A percentile compares a stretch with the other conserved stretches of the same genome.
These are phyloP conservation scores for Brassica nigra DNA, from an alignment of 345 rosid genomes.

Conservation along the genomic window DNA sequence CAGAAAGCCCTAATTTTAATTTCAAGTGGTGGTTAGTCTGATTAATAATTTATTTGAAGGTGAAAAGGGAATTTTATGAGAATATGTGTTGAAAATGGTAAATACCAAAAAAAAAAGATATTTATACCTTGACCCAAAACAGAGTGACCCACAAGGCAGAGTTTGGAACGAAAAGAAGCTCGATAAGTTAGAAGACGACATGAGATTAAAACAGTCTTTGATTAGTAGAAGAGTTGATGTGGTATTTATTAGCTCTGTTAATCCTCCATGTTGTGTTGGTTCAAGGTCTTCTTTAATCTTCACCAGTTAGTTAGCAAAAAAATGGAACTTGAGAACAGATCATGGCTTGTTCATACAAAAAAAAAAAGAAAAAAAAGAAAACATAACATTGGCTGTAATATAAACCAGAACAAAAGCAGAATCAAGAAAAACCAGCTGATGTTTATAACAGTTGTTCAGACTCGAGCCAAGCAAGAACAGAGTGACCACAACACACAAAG, in stretches of 20 bases:
- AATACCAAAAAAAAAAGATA: constrained; percentile 4
- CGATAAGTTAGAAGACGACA: background rate
- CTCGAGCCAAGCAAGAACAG: background rate
- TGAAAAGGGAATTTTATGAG: background rate
- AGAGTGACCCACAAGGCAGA: constrained; percentile 7
- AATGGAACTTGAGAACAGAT: background rate
- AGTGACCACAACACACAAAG: background rate
- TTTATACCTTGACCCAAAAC: constrained; percentile 11
- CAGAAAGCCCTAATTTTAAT: constrained; percentile 17
- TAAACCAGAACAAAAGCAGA: too few relatives aligned
- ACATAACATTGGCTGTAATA: too few relatives aligned
- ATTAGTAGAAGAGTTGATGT: background rate
- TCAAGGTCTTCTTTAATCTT: constrained; percentile 85
- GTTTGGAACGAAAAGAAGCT: background rate
- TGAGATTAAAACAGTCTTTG: background rate
- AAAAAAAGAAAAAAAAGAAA: constrained; percentile 37
- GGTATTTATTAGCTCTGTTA: constrained; percentile 52
- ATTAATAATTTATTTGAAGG: background rate
- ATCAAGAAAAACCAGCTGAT: too few relatives aligned
- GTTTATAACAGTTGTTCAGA: background rate
- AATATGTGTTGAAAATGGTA: background rate
- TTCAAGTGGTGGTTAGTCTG: background rate
- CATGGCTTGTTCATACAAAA: constrained; percentile 40
- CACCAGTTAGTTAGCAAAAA: constrained; percentile 50
- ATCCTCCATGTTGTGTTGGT: constrained; percentile 67